These are phyloP conservation scores for Psidium guajava DNA, from an alignment of 345 rosid species.

Conservation along the genomic window DNA sequence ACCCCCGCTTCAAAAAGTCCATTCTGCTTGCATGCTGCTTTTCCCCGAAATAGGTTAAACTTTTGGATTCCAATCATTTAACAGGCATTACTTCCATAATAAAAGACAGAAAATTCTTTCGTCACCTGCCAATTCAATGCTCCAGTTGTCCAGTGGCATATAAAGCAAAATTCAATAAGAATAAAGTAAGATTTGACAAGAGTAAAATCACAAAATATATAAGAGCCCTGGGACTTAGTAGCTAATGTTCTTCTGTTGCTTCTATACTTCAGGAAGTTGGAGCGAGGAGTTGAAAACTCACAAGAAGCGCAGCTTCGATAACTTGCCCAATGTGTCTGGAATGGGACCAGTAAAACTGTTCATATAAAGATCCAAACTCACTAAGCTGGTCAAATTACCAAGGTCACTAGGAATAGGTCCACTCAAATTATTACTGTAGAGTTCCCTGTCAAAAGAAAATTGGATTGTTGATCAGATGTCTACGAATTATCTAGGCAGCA, in stretches of 20 bases:
- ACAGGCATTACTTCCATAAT: background rate
- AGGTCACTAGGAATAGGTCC: constrained; percentile 91
- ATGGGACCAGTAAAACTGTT: constrained; percentile 87
- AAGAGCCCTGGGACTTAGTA: background rate
- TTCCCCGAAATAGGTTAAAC: background rate
- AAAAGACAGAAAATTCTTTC: background rate
- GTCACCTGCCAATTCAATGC: background rate
- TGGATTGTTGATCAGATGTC: background rate
- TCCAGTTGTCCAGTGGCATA: background rate
- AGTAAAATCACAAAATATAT: background rate
- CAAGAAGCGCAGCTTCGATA: constrained; percentile 91
- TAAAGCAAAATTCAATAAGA: background rate
- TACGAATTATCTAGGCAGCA: background rate
- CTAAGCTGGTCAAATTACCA: constrained; percentile 89
- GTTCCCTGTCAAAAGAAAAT: constrained; percentile 54
- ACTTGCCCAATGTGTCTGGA: constrained; percentile 75
- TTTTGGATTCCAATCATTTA: background rate
- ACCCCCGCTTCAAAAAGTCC: background rate
- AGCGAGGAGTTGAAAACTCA: constrained; percentile 22
- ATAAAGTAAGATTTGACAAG: background rate
- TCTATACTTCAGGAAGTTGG: background rate
- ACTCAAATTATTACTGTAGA: constrained; percentile 84
- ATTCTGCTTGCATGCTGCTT: background rate
- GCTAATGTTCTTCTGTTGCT: background rate
- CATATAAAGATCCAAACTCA: constrained; percentile 98